Base-by-base conservation (phyloP, 768 basidiomycete species). In the Tephrocybe sp. region DNA sequence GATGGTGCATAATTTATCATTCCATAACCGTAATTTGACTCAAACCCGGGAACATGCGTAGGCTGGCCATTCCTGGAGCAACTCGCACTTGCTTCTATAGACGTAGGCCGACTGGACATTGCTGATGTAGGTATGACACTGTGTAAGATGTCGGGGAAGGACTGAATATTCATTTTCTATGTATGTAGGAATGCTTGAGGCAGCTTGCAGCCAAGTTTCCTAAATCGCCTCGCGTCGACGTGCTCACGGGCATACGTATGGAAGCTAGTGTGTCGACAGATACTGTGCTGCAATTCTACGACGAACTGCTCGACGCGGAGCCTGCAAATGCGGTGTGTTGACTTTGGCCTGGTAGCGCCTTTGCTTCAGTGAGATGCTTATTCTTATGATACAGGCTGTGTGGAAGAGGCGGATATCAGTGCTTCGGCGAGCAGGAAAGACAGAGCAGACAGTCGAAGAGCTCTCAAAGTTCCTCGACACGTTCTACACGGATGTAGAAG, bases 381-480 rank as follows among this genome's bases (percentile, higher is more conserved):
- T 22, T 27, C 3, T 7, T 22, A 15, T 35, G 8, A 34, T 37
- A 22, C 47, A 84, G 92, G 79, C 80, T 1, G 65, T 79, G 26
- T 92, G 90, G 84, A 92, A 92, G 58, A 81, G 93, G n/a, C 80
- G 83, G 45, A 83, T 91, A 55, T 82, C 89, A 0, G 79, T 92
- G 9, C 75, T 88, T 9, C 72, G 86, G 37, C 74, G 82, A 9
- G 73, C 69, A 6, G 84, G 89, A 38, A 79, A 79, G 60, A 66
- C 78, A 0, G 83, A 91, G 43, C 75, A 75, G 41, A 86, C 89
- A 0, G 82, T 88, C 1, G 77, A 83, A 9, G 83, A 92, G 60
- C 75, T 96, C 3, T 79, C 80, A 12, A 71, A 76, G 35, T 84
- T 86, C 57, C 77, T 93, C 16, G 93, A 97, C 59, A 91, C 87